These are phyloP conservation scores for Xerocomellus intermedius DNA, from an alignment of 768 basidiomycete genomes.

Conservation along the genomic window DNA sequence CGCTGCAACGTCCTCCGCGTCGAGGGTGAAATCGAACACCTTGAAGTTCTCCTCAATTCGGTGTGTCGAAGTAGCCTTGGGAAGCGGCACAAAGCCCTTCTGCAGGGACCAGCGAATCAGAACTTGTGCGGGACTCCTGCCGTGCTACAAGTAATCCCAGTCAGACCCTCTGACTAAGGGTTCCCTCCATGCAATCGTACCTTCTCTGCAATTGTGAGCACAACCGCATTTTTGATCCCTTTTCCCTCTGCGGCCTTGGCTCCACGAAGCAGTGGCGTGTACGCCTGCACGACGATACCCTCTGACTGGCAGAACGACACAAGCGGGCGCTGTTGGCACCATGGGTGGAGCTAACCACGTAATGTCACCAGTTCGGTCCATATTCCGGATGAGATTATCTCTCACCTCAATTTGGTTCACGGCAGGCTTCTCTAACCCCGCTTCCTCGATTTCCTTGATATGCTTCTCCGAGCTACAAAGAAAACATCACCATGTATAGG, in stretches of 20 bases:
- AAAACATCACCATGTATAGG: neutral
- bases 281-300: constrained; percentile 64
- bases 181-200: constrained; percentile 31
- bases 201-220: constrained; percentile 55
- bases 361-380: neutral
- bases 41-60: constrained; percentile 73
- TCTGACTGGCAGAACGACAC: constrained; percentile 65
- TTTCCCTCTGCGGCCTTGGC: constrained; percentile 11
- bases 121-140: constrained; percentile 39
- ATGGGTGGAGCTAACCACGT: constrained; percentile 60
- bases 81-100: constrained; percentile 61
- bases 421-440: constrained; percentile 26
- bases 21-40: constrained; percentile 72
- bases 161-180: neutral
- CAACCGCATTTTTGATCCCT: constrained; percentile 47
- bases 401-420: constrained; percentile 32
- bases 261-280: constrained; percentile 68
- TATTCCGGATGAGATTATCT: neutral
- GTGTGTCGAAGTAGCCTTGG: constrained; percentile 65
- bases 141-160: constrained; percentile 19
- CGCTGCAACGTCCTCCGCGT: constrained; percentile 55
- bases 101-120: constrained; percentile 55
- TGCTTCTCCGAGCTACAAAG: constrained; percentile 25
- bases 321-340: constrained; percentile 76
- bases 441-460: constrained; percentile 24